A percentile compares a stretch with the other conserved stretches of the same genome.
phyloP scores from a whole-genome alignment of 2,329 filamentous ascomycete species.

The Venturia asperata region DNA sequence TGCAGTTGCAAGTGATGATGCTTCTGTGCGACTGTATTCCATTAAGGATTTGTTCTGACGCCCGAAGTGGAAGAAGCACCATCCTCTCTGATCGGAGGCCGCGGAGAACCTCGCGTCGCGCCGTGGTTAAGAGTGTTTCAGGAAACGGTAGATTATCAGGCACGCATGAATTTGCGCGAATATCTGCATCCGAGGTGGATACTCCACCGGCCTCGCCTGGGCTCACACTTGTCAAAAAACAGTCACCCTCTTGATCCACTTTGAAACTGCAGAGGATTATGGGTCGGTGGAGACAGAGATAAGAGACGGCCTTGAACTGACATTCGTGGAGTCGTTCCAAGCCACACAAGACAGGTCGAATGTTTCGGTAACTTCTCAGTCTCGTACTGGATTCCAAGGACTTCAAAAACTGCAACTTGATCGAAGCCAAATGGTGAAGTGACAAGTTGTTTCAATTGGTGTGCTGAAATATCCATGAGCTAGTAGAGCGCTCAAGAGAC shows the following conservation, averaged over 20 bases:
- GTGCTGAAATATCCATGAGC: not conserved
- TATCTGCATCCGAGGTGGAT: not conserved
- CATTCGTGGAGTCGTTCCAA: not conserved
- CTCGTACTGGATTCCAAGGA: not conserved
- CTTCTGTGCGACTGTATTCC: slow-evolving; percentile 16
- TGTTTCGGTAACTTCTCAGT: not conserved
- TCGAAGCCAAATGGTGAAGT: not conserved
- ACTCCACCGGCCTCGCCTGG: not conserved
- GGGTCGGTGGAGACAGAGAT: slow-evolving; percentile 2
- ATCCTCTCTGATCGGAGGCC: not conserved
- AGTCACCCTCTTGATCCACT: not conserved
- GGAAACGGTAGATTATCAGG: not conserved
- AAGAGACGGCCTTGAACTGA: not conserved
- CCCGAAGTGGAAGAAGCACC: not conserved
- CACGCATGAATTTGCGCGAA: not conserved
- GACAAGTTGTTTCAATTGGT: not conserved
- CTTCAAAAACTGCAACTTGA: not conserved
- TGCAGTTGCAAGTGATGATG: slow-evolving; percentile 18
- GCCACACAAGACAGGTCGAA: not conserved
- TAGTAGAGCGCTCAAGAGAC: not conserved
- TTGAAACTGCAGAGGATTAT: not conserved
- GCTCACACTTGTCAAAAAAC: not conserved
- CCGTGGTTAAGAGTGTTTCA: not conserved
- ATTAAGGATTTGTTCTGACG: slow-evolving; percentile 7
- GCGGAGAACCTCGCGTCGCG: not conserved